Base-by-base conservation (phyloP, 2,329 filamentous ascomycete species). In the Podosphaera xanthii region DNA sequence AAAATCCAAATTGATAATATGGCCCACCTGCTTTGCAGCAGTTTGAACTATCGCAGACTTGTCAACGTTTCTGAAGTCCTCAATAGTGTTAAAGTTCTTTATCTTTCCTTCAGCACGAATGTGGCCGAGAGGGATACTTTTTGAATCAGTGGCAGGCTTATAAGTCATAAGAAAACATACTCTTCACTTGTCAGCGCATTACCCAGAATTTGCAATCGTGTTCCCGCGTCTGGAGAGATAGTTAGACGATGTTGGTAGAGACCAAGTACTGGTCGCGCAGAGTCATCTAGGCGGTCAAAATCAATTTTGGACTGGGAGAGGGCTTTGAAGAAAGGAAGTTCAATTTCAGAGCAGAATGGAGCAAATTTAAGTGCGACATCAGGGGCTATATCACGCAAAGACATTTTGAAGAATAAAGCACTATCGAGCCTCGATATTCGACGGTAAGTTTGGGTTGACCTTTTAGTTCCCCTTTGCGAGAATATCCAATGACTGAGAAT, bases 221-320 rank as follows among this genome's bases (percentile, higher is more conserved):
- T 87, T 64, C 87, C 92, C 59, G 84, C 78, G 65, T 85, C 83
- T 0, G 87, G 81, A 46, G 82, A 73, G 65, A 87, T 84, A 49
- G 76, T 75, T 9, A 82, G 75, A 50, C 85, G 84, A 64, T 92
- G 82, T 72, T 96, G 88, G 70, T 98, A 98, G 50, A 95, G 73
- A 3, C 92, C 92, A 36, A 94, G 77, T 2, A 97, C 78, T 61
- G 84, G 83, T 52, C 91, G 86, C 33, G 89, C 86, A 8, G 90
- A 94, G 71, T 94, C 91, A 73, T 96, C 87, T 58, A 98, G 86
- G 73, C 90, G 95, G 74, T 96, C 92, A 77, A 94, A 84, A 70
- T 97, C 89, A 69, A 98, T 88, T 73, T 98, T 98, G 64, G 85
- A 86, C 4, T 84, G 82, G 61, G 94, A 92, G n/a, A 98, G 80